Base-by-base conservation (phyloP, 768 basidiomycete species). In the Exidia glandulosa region DNA sequence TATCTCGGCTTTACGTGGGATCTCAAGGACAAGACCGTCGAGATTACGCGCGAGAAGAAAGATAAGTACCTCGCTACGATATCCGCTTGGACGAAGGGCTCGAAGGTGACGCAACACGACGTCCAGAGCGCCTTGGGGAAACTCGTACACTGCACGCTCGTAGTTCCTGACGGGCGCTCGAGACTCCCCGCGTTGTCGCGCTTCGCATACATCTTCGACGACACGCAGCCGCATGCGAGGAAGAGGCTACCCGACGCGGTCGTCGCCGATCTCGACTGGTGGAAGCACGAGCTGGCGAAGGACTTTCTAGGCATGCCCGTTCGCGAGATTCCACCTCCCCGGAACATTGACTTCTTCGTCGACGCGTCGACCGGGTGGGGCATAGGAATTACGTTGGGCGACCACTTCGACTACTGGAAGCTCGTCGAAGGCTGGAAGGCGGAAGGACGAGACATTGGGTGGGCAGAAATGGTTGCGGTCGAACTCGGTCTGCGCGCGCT, bases 391-490 rank as follows among this genome's bases (percentile, higher is more conserved):
- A n/a, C 23, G 16, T 16, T 45, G 3, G 41, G 14, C 6, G 16
- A 45, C 41, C 6, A 45, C 4, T 45, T 13, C 16, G 41, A 45
- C 14, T 45, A 6, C 23, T 45, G 41, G 41, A 5, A 19, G 3
- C 23, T 45, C 16, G 14, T 3, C 16, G 6, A 5, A 13, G 41
- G 41, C 5, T 45, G 41, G 41, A 5, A 16, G 6, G 41, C 4
- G 6, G 14, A 45, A 29, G 57, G 2, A 67, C 66, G 62, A 54
- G 65, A 73, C 59, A 79, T 77, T 23, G 72, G 72, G 4, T 80
- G 78, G 77, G 75, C 73, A 0, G 78, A 79, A 64, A 73, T 78
- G 67, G 71, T 75, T 0, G 77, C 75, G 0, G 67, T 78, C 1
- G 77, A 79, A 57, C 65, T 80, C 1, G 77, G 74, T 0, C 32